Evolutionary conservation across 345 rosid genomes (phyloP).

Genomic region (Gossypium longicalyx): DNA sequence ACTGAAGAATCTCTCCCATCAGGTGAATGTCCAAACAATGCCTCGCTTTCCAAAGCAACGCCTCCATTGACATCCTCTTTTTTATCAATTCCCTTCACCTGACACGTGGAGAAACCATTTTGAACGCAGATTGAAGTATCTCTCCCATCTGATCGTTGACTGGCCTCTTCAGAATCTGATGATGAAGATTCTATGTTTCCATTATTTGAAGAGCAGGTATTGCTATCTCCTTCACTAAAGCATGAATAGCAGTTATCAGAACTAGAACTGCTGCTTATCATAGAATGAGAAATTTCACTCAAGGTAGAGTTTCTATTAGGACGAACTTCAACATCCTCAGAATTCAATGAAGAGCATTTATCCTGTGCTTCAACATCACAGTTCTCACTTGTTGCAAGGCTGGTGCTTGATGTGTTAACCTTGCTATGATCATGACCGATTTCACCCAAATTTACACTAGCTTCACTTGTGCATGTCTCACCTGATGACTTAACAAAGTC

Average conservation of each 20-base stretch:
- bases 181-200: constrained; percentile 72
- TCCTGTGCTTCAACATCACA: constrained; percentile 31
- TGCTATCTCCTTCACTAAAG: constrained; percentile 82
- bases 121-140: constrained; percentile 33
- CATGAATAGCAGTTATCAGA: constrained; percentile 90
- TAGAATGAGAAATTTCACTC: constrained; percentile 35
- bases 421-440: constrained; percentile 26
- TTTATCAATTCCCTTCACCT: constrained; percentile 31
- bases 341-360: constrained; percentile 27
- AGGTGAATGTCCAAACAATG: constrained; percentile 23
- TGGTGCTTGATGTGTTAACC: constrained; percentile 23
- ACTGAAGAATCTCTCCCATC: constrained; percentile 48
- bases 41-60: constrained; percentile 30
- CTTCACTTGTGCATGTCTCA: constrained; percentile 36
- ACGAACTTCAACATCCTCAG: constrained; percentile 31
- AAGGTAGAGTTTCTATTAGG: constrained; percentile 21
- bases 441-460: constrained; percentile 37
- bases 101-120: constrained; percentile 37
- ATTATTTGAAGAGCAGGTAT: constrained; percentile 58
- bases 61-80: constrained; percentile 27
- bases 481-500: constrained; percentile 35
- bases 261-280: constrained; percentile 51
- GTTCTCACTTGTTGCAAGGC: constrained; percentile 27
- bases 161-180: constrained; percentile 79
- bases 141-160: constrained; percentile 63